Evolutionary conservation across 768 basidiomycete genomes (phyloP).

Genomic region (Boletellus emodensis): DNA sequence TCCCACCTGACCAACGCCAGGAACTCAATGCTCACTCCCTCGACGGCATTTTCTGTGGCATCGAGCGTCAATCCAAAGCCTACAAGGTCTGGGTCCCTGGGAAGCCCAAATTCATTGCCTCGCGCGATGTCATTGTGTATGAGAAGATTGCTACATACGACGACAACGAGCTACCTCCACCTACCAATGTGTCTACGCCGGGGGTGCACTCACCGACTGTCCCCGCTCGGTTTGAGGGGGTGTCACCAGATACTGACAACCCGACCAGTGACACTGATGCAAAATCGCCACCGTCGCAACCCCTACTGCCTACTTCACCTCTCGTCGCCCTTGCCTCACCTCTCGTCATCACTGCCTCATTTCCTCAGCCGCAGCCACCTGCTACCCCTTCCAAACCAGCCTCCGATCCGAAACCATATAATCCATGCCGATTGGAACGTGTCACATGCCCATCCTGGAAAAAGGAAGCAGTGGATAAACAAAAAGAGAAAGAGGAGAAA

Average conservation of each 20-base stretch:
- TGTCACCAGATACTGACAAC: not conserved
- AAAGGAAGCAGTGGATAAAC: not conserved
- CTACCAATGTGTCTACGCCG: not conserved
- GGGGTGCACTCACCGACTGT: not conserved
- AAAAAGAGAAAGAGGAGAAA: too few species aligned
- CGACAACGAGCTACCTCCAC: not conserved
- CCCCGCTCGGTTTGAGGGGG: not conserved
- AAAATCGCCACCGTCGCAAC: too few species aligned
- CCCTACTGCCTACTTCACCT: too few species aligned
- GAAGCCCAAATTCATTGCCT: conserved; percentile 4
- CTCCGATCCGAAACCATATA: not conserved
- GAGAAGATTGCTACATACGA: not conserved
- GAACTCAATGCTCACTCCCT: conserved; percentile 12
- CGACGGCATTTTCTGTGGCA: not conserved
- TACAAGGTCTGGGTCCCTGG: conserved; percentile 4
- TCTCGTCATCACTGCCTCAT: too few species aligned
- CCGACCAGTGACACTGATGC: not conserved
- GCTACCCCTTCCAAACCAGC: not conserved
- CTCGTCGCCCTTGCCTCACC: too few species aligned
- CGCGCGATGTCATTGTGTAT: not conserved
- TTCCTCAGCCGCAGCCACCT: not conserved
- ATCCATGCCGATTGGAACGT: not conserved
- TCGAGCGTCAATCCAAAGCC: conserved; percentile 1
- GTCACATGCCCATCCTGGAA: not conserved
- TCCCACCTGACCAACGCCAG: not conserved